These are phyloP conservation scores for Pistacia integerrima DNA, from an alignment of 345 rosid genomes.

Conservation along the genomic window DNA sequence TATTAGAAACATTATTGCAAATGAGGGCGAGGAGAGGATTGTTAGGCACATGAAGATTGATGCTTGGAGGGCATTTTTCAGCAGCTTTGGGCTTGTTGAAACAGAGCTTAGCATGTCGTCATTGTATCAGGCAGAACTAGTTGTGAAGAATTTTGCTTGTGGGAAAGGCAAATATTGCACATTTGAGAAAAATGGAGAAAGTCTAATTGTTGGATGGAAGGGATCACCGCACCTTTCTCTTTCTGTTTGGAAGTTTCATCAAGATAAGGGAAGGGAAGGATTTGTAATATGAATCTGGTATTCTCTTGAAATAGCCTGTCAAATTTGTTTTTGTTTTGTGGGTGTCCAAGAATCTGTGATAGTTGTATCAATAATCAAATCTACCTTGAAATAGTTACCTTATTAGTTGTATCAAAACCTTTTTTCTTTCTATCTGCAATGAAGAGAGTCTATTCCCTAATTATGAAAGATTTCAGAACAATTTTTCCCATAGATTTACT, in stretches of 20 bases:
- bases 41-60: slow-evolving; percentile 38
- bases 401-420: no score
- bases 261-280: no score
- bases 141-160: slow-evolving; percentile 24
- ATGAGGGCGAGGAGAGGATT: slow-evolving; percentile 42
- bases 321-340: no score
- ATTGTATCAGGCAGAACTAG: slow-evolving; percentile 39
- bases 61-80: slow-evolving; percentile 49
- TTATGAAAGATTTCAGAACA: no score
- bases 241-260: slow-evolving; percentile 45
- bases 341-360: no score
- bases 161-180: slow-evolving; percentile 38
- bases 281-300: no score
- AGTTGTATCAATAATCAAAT: no score
- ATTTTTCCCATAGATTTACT: not conserved
- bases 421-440: no score
- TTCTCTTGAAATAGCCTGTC: no score
- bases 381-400: no score
- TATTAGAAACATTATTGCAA: slow-evolving; percentile 25
- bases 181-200: slow-evolving; percentile 31
- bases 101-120: slow-evolving; percentile 39
- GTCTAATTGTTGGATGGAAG: slow-evolving; percentile 51
- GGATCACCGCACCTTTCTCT: slow-evolving; percentile 45
- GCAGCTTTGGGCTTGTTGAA: slow-evolving; percentile 43
- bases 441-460: no score